These are phyloP conservation scores for Wickerhamiella galacta DNA, from an alignment of 805 yeast genomes.

Conservation along the genomic window DNA sequence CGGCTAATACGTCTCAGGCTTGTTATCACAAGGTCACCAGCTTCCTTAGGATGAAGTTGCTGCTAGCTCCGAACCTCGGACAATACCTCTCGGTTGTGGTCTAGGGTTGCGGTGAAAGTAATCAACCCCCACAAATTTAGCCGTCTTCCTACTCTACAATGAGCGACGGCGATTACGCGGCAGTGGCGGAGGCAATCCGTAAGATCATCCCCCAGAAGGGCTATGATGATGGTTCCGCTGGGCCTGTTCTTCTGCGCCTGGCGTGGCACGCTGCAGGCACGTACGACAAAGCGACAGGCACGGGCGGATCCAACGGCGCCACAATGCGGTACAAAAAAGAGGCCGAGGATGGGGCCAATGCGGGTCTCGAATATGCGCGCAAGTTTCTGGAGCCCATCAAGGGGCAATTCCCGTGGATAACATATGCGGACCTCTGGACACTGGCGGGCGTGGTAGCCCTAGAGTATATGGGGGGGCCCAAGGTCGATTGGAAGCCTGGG, in stretches of 20 bases:
- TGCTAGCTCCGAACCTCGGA: too few relatives aligned
- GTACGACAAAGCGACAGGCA: slow-evolving; percentile 37
- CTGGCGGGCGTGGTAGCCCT: slow-evolving; percentile 50
- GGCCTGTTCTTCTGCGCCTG: slow-evolving; percentile 62
- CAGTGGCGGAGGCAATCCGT: slow-evolving; percentile 24
- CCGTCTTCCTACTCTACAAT: too few relatives aligned
- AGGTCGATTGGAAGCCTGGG: slow-evolving; percentile 68
- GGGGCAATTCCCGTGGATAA: slow-evolving; percentile 39
- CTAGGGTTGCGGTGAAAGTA: too few relatives aligned
- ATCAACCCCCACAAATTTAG: neutral
- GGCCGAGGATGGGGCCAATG: slow-evolving; percentile 30
- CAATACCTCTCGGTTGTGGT: too few relatives aligned
- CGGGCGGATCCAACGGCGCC: slow-evolving; percentile 39
- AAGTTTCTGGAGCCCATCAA: slow-evolving; percentile 39
- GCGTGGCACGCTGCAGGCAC: slow-evolving; percentile 85
- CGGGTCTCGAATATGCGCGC: slow-evolving; percentile 37
- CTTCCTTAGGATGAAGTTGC: neutral
- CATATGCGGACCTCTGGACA: slow-evolving; percentile 57
- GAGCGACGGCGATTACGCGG: slow-evolving; percentile 22
- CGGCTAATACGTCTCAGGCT: too few relatives aligned
- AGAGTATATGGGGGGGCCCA: slow-evolving; percentile 50
- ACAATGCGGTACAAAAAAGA: slow-evolving; percentile 35
- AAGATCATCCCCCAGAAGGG: slow-evolving; percentile 28
- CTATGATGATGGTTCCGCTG: slow-evolving; percentile 50
- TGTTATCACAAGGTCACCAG: too few relatives aligned